Evolutionary conservation across 306 rosid species (phyloP), one percentile per base, ranked within the genome.

Genomic region (Dryas alaskensis): DNA sequence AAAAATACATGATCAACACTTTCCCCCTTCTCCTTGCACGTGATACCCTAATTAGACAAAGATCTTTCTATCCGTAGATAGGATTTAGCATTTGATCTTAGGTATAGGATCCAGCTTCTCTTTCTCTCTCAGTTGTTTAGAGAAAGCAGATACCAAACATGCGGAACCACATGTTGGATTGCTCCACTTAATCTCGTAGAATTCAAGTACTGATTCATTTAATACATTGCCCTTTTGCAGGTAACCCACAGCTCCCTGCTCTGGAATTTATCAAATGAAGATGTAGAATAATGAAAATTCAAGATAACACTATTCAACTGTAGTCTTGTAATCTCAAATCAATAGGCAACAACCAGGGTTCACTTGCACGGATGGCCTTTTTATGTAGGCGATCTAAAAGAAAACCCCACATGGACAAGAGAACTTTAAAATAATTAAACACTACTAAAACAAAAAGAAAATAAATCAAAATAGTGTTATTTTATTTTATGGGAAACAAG

Each of bases 231-330:
- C 8, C 9, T 50, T 53, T 54, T 66, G 12, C 37, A 65, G 58
- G 39, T 6, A 43, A 65, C 12, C 55, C 49, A 65, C 19, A 75
- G 17, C 70, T 42, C 62, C 37, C 42, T 70, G 71, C 74, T 40
- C 19, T 44, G 31, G 65, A 43, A 4, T 71, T 43, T 57, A 31
- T 48, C 10, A 10, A 11, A 49, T 49, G 59, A 27, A 67, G 22
- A 48, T 25, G 46, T 7, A 48, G 22, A n/a, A 39, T 4, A 61
- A 60, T 39, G 2, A 27, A 60, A 11, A 60, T 5, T 37, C 43
- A 16, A 8, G 58, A 53, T 53, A 53, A 53, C 58, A 14, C 58
- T 53, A 10, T 10, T 49, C 3, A 53, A 53, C n/a, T 31, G 37
- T n/a, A 14, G 58, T 3, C 58, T 16, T 53, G 22, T 14, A 53